Base-by-base conservation (phyloP, 2,329 filamentous ascomycete species). In the Monilinia fructigena region DNA sequence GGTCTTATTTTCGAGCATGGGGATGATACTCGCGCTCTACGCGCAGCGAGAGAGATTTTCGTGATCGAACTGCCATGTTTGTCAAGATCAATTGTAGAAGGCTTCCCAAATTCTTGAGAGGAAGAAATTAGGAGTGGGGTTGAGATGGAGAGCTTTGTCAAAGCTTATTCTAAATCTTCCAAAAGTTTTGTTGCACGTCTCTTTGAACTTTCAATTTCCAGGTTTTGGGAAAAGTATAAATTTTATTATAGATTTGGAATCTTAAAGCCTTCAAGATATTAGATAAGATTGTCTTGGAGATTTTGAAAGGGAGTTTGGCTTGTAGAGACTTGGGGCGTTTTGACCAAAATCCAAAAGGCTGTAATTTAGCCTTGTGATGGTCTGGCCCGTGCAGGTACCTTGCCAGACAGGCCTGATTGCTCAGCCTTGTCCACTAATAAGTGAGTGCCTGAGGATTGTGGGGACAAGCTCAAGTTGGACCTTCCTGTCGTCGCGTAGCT, bases 1-100 rank as follows among this genome's bases (percentile, higher is more conserved):
- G 38, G 35, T 28, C 47, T 45, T 23, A 67, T 55, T 68, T 67
- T 70, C 50, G 67, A 54, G 42, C 12, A 59, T 31, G 66, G n/a
- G 11, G 31, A 59, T 26, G 64, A 60, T 48, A 73, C 58, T 68
- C 71, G 68, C 67, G 74, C 67, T 69, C 71, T 72, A 31, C 74
- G 70, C 23, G 75, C 48, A 12, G 71, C 70, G 59, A 74, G 67
- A 55, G 69, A 52, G 52, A 73, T 61, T 63, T 61, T 63, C 66
- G 70, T 48, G 74, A 73, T 42, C 74, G 68, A 63, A 67, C 70
- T 47, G 73, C 70, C 75, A 76, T 76, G 14, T 53, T 61, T 65
- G 63, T 18, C 14, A 45, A 28, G 28, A n/a, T 48, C 64, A 66
- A 63, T 72, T 42, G 35, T 56, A 35, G 55, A 47, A 23, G 59